These are phyloP conservation scores for Apiotrichum veenhuisii DNA, from an alignment of 1,284 basidiomycete species.

Conservation along the genomic window DNA sequence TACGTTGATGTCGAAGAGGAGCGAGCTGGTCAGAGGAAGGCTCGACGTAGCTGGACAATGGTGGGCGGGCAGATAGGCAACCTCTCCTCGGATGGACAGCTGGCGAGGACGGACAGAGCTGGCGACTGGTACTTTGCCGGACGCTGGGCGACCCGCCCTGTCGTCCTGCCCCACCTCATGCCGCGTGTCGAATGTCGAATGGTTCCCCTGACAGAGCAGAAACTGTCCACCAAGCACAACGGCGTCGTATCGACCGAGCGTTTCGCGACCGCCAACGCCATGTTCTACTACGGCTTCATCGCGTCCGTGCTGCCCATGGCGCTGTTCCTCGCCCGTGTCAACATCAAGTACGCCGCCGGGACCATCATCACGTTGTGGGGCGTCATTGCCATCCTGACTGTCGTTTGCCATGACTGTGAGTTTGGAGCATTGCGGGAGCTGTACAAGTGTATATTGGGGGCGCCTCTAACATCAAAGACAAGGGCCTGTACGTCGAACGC, in stretches of 20 bases:
- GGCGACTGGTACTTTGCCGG: too few relatives aligned
- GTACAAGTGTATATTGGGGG: too few relatives aligned
- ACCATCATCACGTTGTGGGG: constrained; percentile 52
- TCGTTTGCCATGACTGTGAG: constrained; percentile 42
- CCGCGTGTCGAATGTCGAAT: too few relatives aligned
- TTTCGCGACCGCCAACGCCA: constrained; percentile 45
- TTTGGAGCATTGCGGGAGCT: neutral
- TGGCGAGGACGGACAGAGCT: too few relatives aligned
- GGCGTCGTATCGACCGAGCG: constrained; percentile 43
- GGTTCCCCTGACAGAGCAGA: constrained; percentile 10
- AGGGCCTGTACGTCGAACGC: constrained; percentile 53
- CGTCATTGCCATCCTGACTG: constrained; percentile 51
- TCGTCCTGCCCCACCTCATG: too few relatives aligned
- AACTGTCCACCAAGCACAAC: constrained; percentile 38
- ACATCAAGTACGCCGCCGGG: constrained; percentile 45
- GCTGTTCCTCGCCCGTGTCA: constrained; percentile 50
- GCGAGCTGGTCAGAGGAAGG: too few relatives aligned
- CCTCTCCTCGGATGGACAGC: too few relatives aligned
- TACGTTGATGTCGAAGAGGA: constrained; percentile 16
- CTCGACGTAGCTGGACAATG: too few relatives aligned
- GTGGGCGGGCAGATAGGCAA: too few relatives aligned
- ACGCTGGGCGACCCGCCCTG: too few relatives aligned
- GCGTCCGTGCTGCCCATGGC: constrained; percentile 51
- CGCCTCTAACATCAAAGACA: constrained; percentile 23
- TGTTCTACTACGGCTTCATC: constrained; percentile 56